These are phyloP conservation scores for Alternaria consortialis DNA, from an alignment of 2,329 filamentous ascomycete genomes.

Conservation along the genomic window DNA sequence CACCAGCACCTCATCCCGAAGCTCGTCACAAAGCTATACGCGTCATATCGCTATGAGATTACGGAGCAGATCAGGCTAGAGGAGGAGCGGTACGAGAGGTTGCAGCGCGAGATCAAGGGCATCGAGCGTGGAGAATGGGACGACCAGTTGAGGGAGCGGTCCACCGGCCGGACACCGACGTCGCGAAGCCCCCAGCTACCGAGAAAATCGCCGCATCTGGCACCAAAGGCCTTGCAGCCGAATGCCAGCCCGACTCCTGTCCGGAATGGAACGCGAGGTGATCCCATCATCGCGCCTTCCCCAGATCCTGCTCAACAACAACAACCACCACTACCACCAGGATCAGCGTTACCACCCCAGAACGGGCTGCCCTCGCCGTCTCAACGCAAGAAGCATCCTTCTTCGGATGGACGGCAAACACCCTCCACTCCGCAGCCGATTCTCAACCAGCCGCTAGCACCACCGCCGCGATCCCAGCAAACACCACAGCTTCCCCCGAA, in stretches of 20 bases:
- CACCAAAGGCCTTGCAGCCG: conserved; percentile 27
- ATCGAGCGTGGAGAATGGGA: conserved; percentile 70
- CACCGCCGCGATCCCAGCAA: conserved; percentile 31
- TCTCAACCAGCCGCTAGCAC: conserved; percentile 29
- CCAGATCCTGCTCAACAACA: conserved; percentile 15
- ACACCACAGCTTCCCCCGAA: conserved; percentile 30
- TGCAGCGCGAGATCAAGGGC: conserved; percentile 73
- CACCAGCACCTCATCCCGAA: conserved; percentile 74
- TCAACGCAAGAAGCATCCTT: conserved; percentile 37
- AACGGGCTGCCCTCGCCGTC: conserved; percentile 37
- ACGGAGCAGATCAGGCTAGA: conserved; percentile 77
- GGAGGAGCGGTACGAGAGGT: conserved; percentile 70
- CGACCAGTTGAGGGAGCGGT: conserved; percentile 47
- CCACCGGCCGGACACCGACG: conserved; percentile 31
- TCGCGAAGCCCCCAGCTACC: conserved; percentile 37
- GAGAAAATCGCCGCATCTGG: conserved; percentile 37
- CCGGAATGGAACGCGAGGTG: conserved; percentile 22
- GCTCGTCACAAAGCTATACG: conserved; percentile 77
- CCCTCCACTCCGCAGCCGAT: conserved; percentile 29
- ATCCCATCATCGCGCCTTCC: conserved; percentile 16
- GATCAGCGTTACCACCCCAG: conserved; percentile 7
- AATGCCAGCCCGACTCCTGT: conserved; percentile 14
- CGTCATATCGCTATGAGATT: conserved; percentile 74
- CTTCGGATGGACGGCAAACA: conserved; percentile 23
- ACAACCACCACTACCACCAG: conserved; percentile 3